Evolutionary conservation across 179 eudicot species (phyloP).

Genomic region (Monotropa hypopitys): DNA sequence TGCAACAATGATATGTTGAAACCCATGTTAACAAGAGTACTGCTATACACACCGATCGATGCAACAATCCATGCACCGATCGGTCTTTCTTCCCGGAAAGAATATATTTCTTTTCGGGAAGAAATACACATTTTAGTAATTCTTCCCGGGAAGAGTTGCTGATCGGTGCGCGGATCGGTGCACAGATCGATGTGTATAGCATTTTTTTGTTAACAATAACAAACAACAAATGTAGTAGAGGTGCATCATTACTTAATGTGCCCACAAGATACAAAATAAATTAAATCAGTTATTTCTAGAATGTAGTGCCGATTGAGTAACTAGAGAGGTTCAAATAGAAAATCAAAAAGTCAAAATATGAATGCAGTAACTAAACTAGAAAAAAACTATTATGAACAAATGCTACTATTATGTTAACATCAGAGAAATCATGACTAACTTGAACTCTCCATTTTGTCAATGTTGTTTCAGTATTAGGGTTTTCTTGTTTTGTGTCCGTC

Average conservation of each 20-base stretch:
- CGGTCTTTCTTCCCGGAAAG: too few species aligned
- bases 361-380: not conserved
- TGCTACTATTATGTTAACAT: not conserved
- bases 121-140: too few species aligned
- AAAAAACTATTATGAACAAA: not conserved
- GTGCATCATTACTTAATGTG: constrained; percentile 86
- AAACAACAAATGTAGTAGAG: constrained; percentile 72
- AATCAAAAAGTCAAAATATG: not conserved
- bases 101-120: too few species aligned
- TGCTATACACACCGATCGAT: too few species aligned
- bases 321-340: not conserved
- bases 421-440: not conserved
- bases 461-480: not conserved
- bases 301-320: not conserved
- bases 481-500: not conserved
- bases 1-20: constrained; percentile 79
- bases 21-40: constrained; percentile 90
- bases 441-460: not conserved
- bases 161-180: too few species aligned
- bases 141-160: too few species aligned
- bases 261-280: constrained; percentile 9
- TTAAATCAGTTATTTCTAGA: not conserved
- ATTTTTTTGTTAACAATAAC: constrained; percentile 77
- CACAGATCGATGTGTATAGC: too few species aligned
- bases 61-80: too few species aligned